A percentile compares a stretch with the other conserved stretches of the same genome.
Evolutionary conservation across 2,329 filamentous ascomycete species (phyloP).

Genomic region (Sporothrix pallida): DNA sequence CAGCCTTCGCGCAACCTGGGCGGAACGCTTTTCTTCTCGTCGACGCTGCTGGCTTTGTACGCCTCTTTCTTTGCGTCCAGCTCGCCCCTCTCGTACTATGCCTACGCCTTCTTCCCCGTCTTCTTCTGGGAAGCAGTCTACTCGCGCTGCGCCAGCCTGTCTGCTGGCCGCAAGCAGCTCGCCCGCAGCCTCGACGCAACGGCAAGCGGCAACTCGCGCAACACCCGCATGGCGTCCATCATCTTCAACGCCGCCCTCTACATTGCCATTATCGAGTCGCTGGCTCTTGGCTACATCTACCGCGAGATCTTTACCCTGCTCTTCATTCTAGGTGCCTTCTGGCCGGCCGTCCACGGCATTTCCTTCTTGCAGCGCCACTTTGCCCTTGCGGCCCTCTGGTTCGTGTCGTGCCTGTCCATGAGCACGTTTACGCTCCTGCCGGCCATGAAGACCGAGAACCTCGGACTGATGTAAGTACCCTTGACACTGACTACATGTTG

Average conservation of each 20-base stretch:
- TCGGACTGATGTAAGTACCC: constrained; percentile 70
- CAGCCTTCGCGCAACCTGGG: constrained; percentile 65
- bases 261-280: constrained; percentile 75
- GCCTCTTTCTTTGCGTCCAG: constrained; percentile 79
- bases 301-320: constrained; percentile 84
- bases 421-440: constrained; percentile 88
- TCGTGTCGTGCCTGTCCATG: constrained; percentile 78
- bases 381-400: constrained; percentile 72
- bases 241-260: constrained; percentile 69
- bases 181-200: constrained; percentile 71
- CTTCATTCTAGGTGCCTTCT: constrained; percentile 76
- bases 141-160: constrained; percentile 72
- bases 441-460: constrained; percentile 81
- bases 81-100: constrained; percentile 84
- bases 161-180: constrained; percentile 69
- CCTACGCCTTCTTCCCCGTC: constrained; percentile 89
- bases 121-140: constrained; percentile 97
- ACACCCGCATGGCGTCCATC: constrained; percentile 56
- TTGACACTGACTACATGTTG: background rate
- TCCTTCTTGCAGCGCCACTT: constrained; percentile 72
- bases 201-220: constrained; percentile 47
- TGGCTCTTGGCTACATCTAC: constrained; percentile 91
- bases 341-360: constrained; percentile 76
- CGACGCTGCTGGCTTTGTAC: constrained; percentile 75
- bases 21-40: constrained; percentile 72